phyloP scores from a whole-genome alignment of 805 yeast species.

The Schwanniomyces yamadae region DNA sequence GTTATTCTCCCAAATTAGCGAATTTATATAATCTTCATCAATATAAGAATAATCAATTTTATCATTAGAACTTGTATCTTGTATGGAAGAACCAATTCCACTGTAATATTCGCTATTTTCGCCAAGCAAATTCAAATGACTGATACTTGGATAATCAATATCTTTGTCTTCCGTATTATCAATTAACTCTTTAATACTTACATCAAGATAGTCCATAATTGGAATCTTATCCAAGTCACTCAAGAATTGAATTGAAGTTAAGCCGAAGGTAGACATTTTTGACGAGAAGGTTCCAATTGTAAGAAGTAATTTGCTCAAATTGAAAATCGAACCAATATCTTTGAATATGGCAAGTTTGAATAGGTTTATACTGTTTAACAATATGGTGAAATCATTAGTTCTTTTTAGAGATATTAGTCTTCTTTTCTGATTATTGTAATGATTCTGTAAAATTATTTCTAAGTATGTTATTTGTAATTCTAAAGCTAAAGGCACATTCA shows the following conservation, averaged over 20 bases:
- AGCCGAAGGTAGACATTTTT: conserved; percentile 17
- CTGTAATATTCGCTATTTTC: too few species aligned
- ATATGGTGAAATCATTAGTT: conserved; percentile 5
- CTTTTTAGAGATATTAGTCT: conserved; percentile 3
- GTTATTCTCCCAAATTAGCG: conserved; percentile 24
- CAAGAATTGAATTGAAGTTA: conserved; percentile 17
- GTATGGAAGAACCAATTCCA: too few species aligned
- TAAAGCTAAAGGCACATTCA: conserved; percentile 4
- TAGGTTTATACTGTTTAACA: conserved; percentile 8
- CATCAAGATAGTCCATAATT: conserved; percentile 11
- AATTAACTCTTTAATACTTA: conserved; percentile 5
- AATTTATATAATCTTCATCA: conserved; percentile 13
- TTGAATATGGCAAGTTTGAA: conserved; percentile 14
- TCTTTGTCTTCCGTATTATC: too few species aligned
- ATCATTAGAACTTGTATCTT: background rate
- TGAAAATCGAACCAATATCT: conserved; percentile 14
- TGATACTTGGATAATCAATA: too few species aligned
- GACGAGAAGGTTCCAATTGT: conserved; percentile 22
- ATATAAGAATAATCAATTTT: conserved; percentile 7
- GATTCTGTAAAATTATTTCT: conserved; percentile 6
- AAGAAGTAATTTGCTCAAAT: conserved; percentile 16
- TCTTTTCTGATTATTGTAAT: conserved; percentile 7
- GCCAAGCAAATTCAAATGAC: too few species aligned
- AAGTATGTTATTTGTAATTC: conserved; percentile 1
- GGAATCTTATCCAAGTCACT: conserved; percentile 13